Conservation (phyloP, 2,329 filamentous ascomycete species). For the Arthrocladium fulminans region DNA sequence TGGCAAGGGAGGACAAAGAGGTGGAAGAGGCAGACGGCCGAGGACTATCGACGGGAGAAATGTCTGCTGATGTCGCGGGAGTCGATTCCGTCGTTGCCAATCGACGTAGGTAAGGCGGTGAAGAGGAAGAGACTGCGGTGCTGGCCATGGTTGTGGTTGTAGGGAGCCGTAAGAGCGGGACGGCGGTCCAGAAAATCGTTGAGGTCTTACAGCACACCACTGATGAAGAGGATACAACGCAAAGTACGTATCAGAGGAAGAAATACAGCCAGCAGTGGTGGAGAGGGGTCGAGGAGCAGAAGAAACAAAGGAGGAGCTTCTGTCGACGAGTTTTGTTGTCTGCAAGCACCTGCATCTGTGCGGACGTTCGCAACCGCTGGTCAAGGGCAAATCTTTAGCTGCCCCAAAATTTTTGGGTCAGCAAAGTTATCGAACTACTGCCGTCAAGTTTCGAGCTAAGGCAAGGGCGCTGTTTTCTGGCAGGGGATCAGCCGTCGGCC, state of each 20-base stretch:
- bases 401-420: constrained; percentile 1
- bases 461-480: neutral
- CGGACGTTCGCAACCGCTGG: neutral
- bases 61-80: constrained; percentile 43
- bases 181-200: neutral
- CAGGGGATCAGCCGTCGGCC: neutral
- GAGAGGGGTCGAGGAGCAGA: neutral
- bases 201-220: constrained; percentile 3
- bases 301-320: neutral
- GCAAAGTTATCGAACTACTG: neutral
- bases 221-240: neutral
- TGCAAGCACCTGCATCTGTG: neutral
- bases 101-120: constrained; percentile 40
- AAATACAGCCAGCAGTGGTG: neutral
- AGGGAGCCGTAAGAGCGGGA: too few relatives aligned
- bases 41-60: constrained; percentile 52
- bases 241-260: constrained; percentile 5
- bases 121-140: constrained; percentile 38
- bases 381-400: neutral
- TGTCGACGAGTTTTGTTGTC: neutral
- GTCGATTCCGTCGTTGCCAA: constrained; percentile 49
- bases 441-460: neutral
- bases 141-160: constrained; percentile 37
- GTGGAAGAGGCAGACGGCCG: constrained; percentile 67
- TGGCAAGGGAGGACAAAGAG: constrained; percentile 82